These are phyloP conservation scores for Clonostachys sp. DNA, from an alignment of 2,329 filamentous ascomycete species.

Conservation along the genomic window DNA sequence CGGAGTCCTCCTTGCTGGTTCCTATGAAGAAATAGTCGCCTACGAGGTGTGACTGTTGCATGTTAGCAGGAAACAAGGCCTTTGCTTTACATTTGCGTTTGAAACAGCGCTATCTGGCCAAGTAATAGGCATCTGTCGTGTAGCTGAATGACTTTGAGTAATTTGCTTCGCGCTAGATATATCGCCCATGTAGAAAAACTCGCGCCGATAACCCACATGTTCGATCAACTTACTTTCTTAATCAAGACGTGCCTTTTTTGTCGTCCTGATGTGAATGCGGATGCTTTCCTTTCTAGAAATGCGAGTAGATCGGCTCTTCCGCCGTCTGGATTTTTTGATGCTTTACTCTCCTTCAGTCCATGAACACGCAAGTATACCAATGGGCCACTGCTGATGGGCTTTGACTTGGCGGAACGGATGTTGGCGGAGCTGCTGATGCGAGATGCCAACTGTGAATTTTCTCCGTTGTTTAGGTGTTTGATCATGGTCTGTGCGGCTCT, in stretches of 20 bases:
- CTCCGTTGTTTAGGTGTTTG: slow-evolving; percentile 31
- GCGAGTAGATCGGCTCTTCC: slow-evolving; percentile 60
- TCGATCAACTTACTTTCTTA: slow-evolving; percentile 66
- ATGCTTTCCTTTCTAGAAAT: slow-evolving; percentile 69
- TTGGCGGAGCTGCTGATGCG: slow-evolving; percentile 22
- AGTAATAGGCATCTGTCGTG: slow-evolving; percentile 28
- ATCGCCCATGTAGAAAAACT: not conserved
- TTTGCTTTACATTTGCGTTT: slow-evolving; percentile 14
- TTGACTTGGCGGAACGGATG: slow-evolving; percentile 13
- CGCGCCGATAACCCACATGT: slow-evolving; percentile 4
- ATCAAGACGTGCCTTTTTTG: slow-evolving; percentile 54
- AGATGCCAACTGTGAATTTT: slow-evolving; percentile 22
- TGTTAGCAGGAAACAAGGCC: slow-evolving; percentile 61
- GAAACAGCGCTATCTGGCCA: not conserved
- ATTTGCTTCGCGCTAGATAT: not conserved
- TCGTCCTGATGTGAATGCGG: slow-evolving; percentile 39
- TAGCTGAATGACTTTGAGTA: not conserved
- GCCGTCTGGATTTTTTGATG: slow-evolving; percentile 59
- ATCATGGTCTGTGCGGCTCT: slow-evolving; percentile 36
- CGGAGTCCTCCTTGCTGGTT: slow-evolving; percentile 58
- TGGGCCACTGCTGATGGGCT: slow-evolving; percentile 11
- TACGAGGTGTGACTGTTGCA: slow-evolving; percentile 63
- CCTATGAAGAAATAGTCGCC: slow-evolving; percentile 67
- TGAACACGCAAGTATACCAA: slow-evolving; percentile 41
- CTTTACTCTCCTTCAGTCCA: slow-evolving; percentile 67